Base-by-base conservation (phyloP, 202 grass and related monocot genomes). In the Dendrocalamus latiflorus region DNA sequence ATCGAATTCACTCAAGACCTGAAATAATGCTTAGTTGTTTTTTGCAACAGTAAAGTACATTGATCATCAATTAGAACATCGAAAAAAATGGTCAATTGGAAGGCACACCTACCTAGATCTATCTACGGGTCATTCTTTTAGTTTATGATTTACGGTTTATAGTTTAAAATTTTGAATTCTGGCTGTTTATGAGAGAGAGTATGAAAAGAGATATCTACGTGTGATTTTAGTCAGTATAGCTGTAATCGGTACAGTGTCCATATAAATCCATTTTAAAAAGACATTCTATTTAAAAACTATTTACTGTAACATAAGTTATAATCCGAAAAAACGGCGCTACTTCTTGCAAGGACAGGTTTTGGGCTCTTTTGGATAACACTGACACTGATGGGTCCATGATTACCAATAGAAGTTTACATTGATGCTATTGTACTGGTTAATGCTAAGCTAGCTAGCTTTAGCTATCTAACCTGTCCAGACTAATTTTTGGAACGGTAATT, bases 381-480 rank as follows among this genome's bases (percentile, higher is more conserved):
- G 77, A 77, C 78, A n/a, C 9, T 66, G 72, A 82, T 78, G 2
- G 78, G 22, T 57, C 24, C 72, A 50, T 73, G 48, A 68, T 59
- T 16, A 82, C n/a, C 11, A 25, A 1, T 4, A 44, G 59, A 80
- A 80, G 76, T 9, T 80, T 38, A 50, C 59, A 67, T 28, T 58
- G 33, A 12, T 68, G 72, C 51, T 53, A 5, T 57, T 50, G 9
- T 72, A 8, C 33, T 20, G 42, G 10, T 54, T 26, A 75, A 33
- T 16, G 20, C 57, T 70, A 45, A 21, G 13, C 10, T 39, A 25
- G 54, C 2, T 55, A 4, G 18, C 8, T 55, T 55, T 55, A 11
- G 12, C 38, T 22, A 74, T 55, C 51, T 53, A 74, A 36, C 47
- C 28, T 51, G 17, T 1, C 22, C 26, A 2, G 16, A 15, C 24